Percentiles rank a stretch among this genome's conserved stretches.
Conservation (phyloP, 2,329 filamentous ascomycete species). For the Hypomyces perniciosus region DNA sequence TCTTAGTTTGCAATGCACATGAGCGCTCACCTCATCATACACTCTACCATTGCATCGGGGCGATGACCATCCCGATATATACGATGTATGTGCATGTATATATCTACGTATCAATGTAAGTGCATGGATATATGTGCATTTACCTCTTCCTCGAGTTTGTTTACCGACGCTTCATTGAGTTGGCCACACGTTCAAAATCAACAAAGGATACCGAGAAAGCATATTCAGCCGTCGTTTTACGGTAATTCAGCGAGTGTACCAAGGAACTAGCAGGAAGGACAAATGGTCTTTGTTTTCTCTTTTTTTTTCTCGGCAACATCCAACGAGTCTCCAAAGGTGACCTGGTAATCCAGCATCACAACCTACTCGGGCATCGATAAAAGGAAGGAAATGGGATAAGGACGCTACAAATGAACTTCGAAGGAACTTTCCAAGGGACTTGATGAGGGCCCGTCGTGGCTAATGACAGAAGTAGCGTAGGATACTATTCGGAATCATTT, state of each 20-base stretch:
- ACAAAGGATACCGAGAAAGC: too few relatives aligned
- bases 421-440: background rate
- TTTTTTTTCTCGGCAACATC: background rate
- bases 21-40: background rate
- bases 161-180: constrained; percentile 3
- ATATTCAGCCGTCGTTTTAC: too few relatives aligned
- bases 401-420: too few relatives aligned
- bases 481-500: constrained; percentile 26
- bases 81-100: constrained; percentile 6
- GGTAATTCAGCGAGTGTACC: too few relatives aligned
- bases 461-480: constrained; percentile 7
- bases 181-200: background rate
- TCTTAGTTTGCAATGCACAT: background rate
- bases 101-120: constrained; percentile 4
- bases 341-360: background rate
- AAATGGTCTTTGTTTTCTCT: background rate
- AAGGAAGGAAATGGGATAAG: too few relatives aligned
- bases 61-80: background rate
- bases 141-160: background rate
- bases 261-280: too few relatives aligned
- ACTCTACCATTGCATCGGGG: background rate
- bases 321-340: too few relatives aligned
- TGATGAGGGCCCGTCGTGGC: background rate
- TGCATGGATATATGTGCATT: constrained; percentile 2
- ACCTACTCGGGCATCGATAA: background rate